Base-by-base conservation (phyloP, 257 asterid species). In the Leptodermis oblonga region DNA sequence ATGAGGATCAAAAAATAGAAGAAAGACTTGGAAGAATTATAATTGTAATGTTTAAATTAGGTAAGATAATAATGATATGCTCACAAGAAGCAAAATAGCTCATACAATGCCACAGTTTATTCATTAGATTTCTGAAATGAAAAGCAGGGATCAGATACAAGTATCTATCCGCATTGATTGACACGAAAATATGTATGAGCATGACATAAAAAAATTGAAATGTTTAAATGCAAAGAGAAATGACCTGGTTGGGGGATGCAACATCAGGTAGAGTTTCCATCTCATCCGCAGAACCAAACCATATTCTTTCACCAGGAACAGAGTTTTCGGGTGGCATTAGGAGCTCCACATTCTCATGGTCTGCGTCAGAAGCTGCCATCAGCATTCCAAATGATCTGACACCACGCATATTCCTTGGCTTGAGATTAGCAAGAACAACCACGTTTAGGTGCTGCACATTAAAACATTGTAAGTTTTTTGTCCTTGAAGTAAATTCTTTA, bases 361-460 rank as follows among this genome's bases (percentile, higher is more conserved):
- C 70, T 12, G 76, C 96, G 78, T 88, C 96, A 51, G 98, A 93
- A 73, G 95, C 98, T 39, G 98, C 97, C 97, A 93, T 86, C 87
- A 93, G 76, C 98, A 93, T 93, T 69, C 98, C 97, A 48, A 23
- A 73, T 30, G 97, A 93, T 78, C 87, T 93, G 59, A 90, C 92
- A 31, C 98, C 97, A 1, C 98, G 94, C 98, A 93, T 93, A 73
- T 93, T 93, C 80, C 98, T 83, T n/a, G 97, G 86, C 89, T 90
- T 93, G 67, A 92, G 85, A 84, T 93, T 93, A 22, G 96, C 96
- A 60, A 92, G 90, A 75, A 93, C 96, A 69, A 93, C 78, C 25
- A 93, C 97, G 72, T 74, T 73, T 79, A 81, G 80, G 54, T 86
- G 92, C 97, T 92, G 90, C 82, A 73, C 39, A 74, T 70, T 60